Evolutionary conservation across 2,329 filamentous ascomycete species (phyloP).

Genomic region (Aspergillus clavatus): DNA sequence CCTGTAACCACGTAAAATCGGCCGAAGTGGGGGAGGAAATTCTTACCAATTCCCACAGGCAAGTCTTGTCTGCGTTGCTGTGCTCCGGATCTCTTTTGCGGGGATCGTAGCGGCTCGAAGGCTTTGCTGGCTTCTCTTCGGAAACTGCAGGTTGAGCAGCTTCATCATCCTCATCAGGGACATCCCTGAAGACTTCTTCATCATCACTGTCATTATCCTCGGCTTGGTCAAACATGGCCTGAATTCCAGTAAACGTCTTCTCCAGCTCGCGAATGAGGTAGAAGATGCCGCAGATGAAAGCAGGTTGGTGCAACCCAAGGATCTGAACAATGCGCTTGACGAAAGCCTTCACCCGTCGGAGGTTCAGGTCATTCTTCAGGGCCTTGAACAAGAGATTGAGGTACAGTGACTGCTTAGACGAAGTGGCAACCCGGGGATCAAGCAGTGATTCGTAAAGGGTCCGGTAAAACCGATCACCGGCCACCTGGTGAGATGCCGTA

Average conservation of each 20-base stretch:
- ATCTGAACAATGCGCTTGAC: conserved; percentile 89
- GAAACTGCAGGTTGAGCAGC: conserved; percentile 15
- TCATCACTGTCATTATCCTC: conserved; percentile 69
- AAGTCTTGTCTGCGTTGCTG: conserved; percentile 87
- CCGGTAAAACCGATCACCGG: conserved; percentile 86
- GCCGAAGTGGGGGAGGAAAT: too few relatives aligned
- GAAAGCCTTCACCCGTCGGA: conserved; percentile 90
- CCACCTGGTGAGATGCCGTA: conserved; percentile 71
- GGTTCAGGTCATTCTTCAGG: conserved; percentile 83
- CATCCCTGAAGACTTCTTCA: conserved; percentile 66
- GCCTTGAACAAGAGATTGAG: conserved; percentile 86
- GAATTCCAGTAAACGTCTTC: conserved; percentile 72
- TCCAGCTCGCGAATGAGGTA: conserved; percentile 82
- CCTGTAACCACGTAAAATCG: too few relatives aligned
- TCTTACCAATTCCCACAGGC: conserved; percentile 82
- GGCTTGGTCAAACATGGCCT: conserved; percentile 71
- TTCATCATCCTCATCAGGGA: conserved; percentile 52
- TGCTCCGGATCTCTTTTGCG: conserved; percentile 88
- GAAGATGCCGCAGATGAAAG: conserved; percentile 88
- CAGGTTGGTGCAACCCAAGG: conserved; percentile 79
- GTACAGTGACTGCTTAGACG: conserved; percentile 93
- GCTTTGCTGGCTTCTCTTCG: conserved; percentile 30
- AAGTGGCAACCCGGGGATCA: conserved; percentile 79
- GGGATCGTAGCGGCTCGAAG: conserved; percentile 63
- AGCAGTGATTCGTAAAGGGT: conserved; percentile 92